A percentile compares a stretch with the other conserved stretches of the same genome.
These are phyloP conservation scores for Abrus pulchellus DNA, from an alignment of 306 rosid genomes.

Conservation along the genomic window DNA sequence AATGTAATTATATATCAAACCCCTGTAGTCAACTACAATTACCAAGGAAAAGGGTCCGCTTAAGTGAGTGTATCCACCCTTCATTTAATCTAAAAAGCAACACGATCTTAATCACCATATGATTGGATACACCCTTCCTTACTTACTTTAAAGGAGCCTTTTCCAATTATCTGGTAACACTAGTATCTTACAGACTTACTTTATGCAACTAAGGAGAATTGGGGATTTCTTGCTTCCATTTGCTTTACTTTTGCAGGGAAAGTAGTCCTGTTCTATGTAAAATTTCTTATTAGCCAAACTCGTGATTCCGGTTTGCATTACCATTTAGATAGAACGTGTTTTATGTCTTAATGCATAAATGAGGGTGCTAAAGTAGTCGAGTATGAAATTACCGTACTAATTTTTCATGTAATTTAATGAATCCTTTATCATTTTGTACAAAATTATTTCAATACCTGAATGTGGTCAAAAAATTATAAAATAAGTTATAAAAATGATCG, in stretches of 20 bases:
- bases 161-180: background rate
- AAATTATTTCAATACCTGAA: conserved; percentile 1
- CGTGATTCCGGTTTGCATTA: background rate
- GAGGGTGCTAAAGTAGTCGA: background rate
- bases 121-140: background rate
- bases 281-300: background rate
- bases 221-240: conserved; percentile 11
- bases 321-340: background rate
- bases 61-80: background rate
- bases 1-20: background rate
- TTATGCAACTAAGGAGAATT: background rate
- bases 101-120: background rate
- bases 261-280: background rate
- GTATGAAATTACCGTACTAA: background rate
- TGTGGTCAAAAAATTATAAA: background rate
- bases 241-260: conserved; percentile 2
- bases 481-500: background rate
- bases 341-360: conserved; percentile 26
- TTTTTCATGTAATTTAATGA: background rate
- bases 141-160: background rate
- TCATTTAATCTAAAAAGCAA: background rate
- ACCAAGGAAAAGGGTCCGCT: conserved; percentile 9
- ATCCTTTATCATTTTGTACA: conserved; percentile 12
- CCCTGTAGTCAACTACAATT: background rate
- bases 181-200: background rate